Conservation (phyloP, 306 rosid species). For the Crataegus laevigata region DNA sequence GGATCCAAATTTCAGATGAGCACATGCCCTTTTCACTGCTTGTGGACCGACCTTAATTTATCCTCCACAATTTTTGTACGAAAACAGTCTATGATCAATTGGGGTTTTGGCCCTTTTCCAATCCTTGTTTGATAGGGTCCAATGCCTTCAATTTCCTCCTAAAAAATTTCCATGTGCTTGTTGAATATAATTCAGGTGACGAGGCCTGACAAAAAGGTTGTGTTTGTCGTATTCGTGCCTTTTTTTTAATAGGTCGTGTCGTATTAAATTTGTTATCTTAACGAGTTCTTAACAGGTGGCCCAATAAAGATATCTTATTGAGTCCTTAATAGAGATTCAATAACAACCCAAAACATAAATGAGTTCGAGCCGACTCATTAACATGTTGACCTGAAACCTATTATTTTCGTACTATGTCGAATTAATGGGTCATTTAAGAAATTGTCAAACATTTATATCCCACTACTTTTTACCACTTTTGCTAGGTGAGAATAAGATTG, state of each 20-base stretch:
- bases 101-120: background rate
- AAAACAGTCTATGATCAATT: background rate
- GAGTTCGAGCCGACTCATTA: too few species aligned
- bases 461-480: too few species aligned
- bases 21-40: conserved; percentile 7
- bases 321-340: too few species aligned
- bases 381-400: too few species aligned
- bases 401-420: too few species aligned
- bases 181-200: background rate
- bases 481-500: background rate
- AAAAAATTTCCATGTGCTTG: background rate
- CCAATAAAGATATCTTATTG: too few species aligned
- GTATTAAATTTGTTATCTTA: fast-evolving
- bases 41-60: background rate
- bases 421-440: too few species aligned
- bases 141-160: background rate
- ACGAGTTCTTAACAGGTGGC: fast-evolving
- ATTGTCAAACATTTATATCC: too few species aligned
- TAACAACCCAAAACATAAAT: fast-evolving
- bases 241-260: too few species aligned
- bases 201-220: too few species aligned
- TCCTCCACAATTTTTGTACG: conserved; percentile 7
- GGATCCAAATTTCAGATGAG: conserved; percentile 7
- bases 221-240: too few species aligned
- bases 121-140: background rate